Base-by-base conservation (phyloP, 441 rosid genomes). In the Euphorbia schlechtendalii region DNA sequence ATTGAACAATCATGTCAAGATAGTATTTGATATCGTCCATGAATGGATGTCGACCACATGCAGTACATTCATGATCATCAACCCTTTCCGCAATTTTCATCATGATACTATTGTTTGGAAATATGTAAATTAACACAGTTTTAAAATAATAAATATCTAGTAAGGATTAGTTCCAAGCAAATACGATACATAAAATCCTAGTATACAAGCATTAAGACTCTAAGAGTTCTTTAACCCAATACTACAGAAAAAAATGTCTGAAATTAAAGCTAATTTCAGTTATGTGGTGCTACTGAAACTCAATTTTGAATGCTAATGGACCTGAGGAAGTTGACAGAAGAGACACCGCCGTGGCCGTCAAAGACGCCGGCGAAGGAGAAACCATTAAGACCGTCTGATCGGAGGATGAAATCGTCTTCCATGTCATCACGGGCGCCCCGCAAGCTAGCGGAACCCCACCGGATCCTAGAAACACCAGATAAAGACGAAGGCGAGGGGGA, bases 311-410 rank as follows among this genome's bases (percentile, higher is more conserved):
- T 11, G 11, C 21, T 24, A 21, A 12, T 1, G 43, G 54, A 83
- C 98, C 89, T 88, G 64, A 90, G 89, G 80, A 90, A 92, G 30
- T 78, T 76, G 69, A 82, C 94, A 22, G 94, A 78, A 70, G 94
- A 74, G 63, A 80, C 71, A 34, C 98, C 97, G 48, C 88, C 98
- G 49, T 92, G 98, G 38, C 98, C 97, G 60, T 92, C 98, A 64
- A 88, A 83, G 59, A 92, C 87, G 0, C 90, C 97, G 3, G 98
- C 96, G 56, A 85, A 92, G 9, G 91, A 84, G 92, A 85, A 90
- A 27, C 81, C 90, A 22, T 85, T 84, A 21, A 88, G 81, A 36
- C 81, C 90, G 2, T 86, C 96, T 2, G 95, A 77, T 58, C 88
- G 85, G 65, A 93, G 64, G 17, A 84, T 76, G 61, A 88, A 67